phyloP scores from a whole-genome alignment of 768 basidiomycete species.

The Suillus occidentalis region DNA sequence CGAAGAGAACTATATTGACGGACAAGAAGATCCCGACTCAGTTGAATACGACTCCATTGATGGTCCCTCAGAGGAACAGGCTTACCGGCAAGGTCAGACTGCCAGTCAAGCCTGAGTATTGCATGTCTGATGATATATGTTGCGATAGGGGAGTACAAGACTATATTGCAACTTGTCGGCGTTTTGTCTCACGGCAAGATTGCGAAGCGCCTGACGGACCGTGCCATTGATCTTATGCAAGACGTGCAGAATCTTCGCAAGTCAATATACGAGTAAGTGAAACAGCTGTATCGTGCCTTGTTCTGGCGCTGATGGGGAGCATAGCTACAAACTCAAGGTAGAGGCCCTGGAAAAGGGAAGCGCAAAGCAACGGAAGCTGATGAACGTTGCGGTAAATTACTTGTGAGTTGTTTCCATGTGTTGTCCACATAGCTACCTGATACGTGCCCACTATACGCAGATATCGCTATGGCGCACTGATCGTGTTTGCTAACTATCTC shows the following conservation, averaged over 20 bases:
- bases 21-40: conserved; percentile 35
- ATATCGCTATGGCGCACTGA: conserved; percentile 87
- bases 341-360: conserved; percentile 82
- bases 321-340: conserved; percentile 87
- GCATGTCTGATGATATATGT: conserved; percentile 3
- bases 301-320: conserved; percentile 8
- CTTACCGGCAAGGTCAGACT: conserved; percentile 74
- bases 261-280: conserved; percentile 87
- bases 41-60: conserved; percentile 70
- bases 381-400: conserved; percentile 84
- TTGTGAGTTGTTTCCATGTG: conserved; percentile 45
- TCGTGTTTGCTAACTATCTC: conserved; percentile 94
- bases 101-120: background rate
- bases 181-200: conserved; percentile 90
- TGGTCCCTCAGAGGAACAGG: conserved; percentile 84
- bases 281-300: background rate
- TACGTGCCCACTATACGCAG: conserved; percentile 32
- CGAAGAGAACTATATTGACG: conserved; percentile 36
- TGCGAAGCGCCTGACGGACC: conserved; percentile 88
- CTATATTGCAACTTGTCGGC: conserved; percentile 90
- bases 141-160: conserved; percentile 90
- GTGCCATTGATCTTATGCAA: conserved; percentile 89
- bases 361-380: conserved; percentile 72
- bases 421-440: background rate
- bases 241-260: conserved; percentile 96